Conservation (phyloP, 140 eudicot genomes). For the Senecio squalidus region DNA sequence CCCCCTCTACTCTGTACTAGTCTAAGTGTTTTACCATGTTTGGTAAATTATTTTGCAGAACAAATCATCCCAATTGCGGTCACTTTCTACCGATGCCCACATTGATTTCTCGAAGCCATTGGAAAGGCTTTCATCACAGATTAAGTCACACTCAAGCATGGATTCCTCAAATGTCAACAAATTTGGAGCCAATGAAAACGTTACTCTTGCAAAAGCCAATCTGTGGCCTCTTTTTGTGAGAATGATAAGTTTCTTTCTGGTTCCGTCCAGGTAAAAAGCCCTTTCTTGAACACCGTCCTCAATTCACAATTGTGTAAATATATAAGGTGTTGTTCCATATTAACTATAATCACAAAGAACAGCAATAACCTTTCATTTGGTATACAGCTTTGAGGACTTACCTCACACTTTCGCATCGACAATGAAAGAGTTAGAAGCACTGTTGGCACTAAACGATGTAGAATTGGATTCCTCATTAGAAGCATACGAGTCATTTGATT, state of each 20-base stretch:
- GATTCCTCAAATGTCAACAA: constrained; percentile 28
- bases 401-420: constrained; percentile 57
- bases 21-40: neutral
- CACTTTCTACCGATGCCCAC: constrained; percentile 44
- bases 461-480: constrained; percentile 45
- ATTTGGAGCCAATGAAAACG: constrained; percentile 25
- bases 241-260: constrained; percentile 68
- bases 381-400: constrained; percentile 68
- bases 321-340: neutral
- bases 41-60: constrained; percentile 51
- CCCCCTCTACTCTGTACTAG: neutral
- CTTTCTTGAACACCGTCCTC: neutral
- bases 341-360: neutral
- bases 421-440: constrained; percentile 52
- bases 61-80: constrained; percentile 52
- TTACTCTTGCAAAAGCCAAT: constrained; percentile 30
- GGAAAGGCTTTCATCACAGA: constrained; percentile 33
- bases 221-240: constrained; percentile 78
- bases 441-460: constrained; percentile 42
- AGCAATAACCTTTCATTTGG: neutral
- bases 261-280: constrained; percentile 54
- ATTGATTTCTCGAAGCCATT: constrained; percentile 64
- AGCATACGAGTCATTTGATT: constrained; percentile 50
- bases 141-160: constrained; percentile 30
- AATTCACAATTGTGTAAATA: neutral